Conservation (phyloP, 148 eudicot species). For the Pouteria glomerata region DNA sequence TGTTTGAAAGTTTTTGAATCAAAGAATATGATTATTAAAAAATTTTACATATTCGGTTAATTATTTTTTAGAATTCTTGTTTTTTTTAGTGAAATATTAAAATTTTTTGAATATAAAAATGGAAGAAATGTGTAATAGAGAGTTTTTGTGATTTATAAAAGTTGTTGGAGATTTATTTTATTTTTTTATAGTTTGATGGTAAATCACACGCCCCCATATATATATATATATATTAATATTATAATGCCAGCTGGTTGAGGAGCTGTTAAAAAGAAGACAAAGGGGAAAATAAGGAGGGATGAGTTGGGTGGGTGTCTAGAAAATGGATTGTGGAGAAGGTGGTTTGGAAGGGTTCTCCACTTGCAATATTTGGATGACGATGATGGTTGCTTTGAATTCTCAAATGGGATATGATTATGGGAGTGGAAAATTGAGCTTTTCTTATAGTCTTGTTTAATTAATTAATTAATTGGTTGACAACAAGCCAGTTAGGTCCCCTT, state of each 20-base stretch:
- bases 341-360: slow-evolving; percentile 58
- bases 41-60: no score
- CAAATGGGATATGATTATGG: slow-evolving; percentile 15
- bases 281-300: slow-evolving; percentile 18
- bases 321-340: slow-evolving; percentile 37
- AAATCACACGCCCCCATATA: no score
- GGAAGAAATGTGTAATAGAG: no score
- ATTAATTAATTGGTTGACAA: neutral
- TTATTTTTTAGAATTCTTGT: no score
- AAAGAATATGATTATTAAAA: no score
- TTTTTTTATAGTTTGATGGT: no score
- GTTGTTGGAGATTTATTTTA: no score
- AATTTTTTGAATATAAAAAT: no score
- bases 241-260: neutral
- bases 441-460: neutral
- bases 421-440: slow-evolving; percentile 20
- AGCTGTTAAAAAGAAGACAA: slow-evolving; percentile 10
- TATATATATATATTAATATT: neutral
- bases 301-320: slow-evolving; percentile 24
- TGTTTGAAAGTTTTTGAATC: no score
- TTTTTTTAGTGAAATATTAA: no score
- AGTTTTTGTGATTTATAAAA: no score
- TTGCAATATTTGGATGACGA: slow-evolving; percentile 31
- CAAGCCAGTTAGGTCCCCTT: no score
- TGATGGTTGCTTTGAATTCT: slow-evolving; percentile 31